Base-by-base conservation (phyloP, 2,329 filamentous ascomycete species). In the Aureobasidium pullulans region DNA sequence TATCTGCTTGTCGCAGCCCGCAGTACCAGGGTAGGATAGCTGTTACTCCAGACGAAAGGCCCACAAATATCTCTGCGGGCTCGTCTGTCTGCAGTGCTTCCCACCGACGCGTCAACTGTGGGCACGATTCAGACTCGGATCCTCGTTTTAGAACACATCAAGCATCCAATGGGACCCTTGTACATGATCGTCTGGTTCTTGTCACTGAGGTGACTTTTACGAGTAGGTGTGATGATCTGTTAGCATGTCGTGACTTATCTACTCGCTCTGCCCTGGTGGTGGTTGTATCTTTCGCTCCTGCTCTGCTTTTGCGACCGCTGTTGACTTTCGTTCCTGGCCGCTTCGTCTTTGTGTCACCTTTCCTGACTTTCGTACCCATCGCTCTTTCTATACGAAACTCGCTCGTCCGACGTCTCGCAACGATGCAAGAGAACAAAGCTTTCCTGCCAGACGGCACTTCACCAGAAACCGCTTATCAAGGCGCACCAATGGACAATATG, bases 341-440 rank as follows among this genome's bases (percentile, higher is more conserved):
- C 23, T 23, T 23, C 23, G 23, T 50, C 47, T 37, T 13, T 23
- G 11, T 28, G 32, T 6, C 28, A 11, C 19, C 19, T 54, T 54
- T 36, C 52, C n/a, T 28, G 28, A 43, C 28, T 44, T 16, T 28
- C 4, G 6, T 11, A 15, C 37, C 34, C 34, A 9, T 57, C 40
- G 9, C 28, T 23, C 11, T 32, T 44, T n/a, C 3, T 13, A 16
- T 2, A 29, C 23, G 6, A 11, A 16, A 16, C 6, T 10, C 16
- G 29, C 10, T 5, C 32, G 15, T 39, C 10, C 16, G 10, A n/a
- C 31, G n/a, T 46, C n/a, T 19, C 19, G 6, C 37, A 10, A 52
- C 19, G 6, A 59, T 59, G 57, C 46, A 59, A 15, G 57, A 59
- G 19, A 52, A 43, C 16, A 59, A 59, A 31, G 43, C 56, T 32